Base-by-base conservation (phyloP, 352 stramenopile genomes). In the Pythium sukuiense region DNA sequence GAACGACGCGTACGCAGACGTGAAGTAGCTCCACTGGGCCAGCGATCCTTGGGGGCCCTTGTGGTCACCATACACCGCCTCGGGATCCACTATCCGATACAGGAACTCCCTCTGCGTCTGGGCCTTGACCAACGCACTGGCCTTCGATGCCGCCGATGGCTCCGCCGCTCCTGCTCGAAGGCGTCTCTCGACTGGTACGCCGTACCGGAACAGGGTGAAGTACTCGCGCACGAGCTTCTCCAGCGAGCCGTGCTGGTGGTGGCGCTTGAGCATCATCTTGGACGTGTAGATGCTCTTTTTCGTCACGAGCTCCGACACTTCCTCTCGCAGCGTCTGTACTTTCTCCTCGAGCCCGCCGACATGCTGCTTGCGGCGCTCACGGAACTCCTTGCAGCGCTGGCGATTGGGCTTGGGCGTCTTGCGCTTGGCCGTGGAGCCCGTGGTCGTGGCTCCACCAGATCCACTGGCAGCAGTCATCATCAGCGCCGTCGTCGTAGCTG, bases 371-470 rank as follows among this genome's bases (percentile, higher is more conserved):
- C 68, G 26, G 9, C 68, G 58, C 55, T 74, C 68, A 6, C 68
- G 68, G 26, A 74, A 74, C 48, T 74, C 68, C 55, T 68, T 70
- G 48, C 68, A 74, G 3, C 68, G 68, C 55, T 74, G 68, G 11
- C 63, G 62, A 43, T 74, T 74, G 20, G 68, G 68, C 49, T 74
- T 74, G 27, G 68, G 68, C 20, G 68, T 55, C 41, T 63, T 65
- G 18, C 68, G 68, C 7, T 54, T 63, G 49, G 41, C 16, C 41
- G 41, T 2, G 8, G 2, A 9, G 1, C 9, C 37, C 0, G 37
- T 43, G 37, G 37, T 43, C 9, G 37, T 43, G 37, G 37, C n/a
- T n/a, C n/a, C 37, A 43, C 37, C 37, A 3, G 37, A 9, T 6
- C 9, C 13, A 18, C 37, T 43, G 9, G 37, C 11, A 0, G 37